Evolutionary conservation across 2,329 filamentous ascomycete species (phyloP).

Genomic region (Calonectria pauciramosa): DNA sequence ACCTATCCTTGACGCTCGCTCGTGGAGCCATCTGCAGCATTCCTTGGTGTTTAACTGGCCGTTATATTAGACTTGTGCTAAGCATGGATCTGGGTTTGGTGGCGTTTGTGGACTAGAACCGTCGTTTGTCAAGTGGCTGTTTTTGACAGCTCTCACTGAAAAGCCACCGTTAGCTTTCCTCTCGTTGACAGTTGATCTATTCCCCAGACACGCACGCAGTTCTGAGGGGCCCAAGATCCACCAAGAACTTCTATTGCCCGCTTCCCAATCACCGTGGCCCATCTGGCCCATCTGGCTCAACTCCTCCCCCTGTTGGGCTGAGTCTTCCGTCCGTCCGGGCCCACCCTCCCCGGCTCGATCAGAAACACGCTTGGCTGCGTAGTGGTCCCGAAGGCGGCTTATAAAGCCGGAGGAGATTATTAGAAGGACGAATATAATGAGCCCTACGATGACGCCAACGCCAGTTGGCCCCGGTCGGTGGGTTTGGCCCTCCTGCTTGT

Average conservation of each 20-base stretch:
- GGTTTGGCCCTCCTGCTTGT: background rate
- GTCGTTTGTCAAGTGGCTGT: background rate
- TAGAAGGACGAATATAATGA: constrained; percentile 39
- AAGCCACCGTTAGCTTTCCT: background rate
- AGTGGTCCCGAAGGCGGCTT: constrained; percentile 35
- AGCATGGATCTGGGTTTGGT: background rate
- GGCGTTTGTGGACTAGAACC: background rate
- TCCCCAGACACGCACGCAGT: background rate
- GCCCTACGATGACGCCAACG: constrained; percentile 45
- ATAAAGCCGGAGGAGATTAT: constrained; percentile 42
- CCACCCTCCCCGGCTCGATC: constrained; percentile 31
- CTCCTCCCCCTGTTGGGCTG: background rate
- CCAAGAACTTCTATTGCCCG: background rate
- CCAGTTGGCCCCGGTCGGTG: constrained; percentile 42
- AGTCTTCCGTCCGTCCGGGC: constrained; percentile 15
- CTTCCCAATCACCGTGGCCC: background rate
- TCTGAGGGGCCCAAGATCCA: background rate
- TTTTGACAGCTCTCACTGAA: background rate
- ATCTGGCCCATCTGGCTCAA: background rate
- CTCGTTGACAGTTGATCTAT: background rate
- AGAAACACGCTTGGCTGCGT: constrained; percentile 18
- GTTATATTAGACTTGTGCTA: background rate
- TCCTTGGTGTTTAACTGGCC: background rate
- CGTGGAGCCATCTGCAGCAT: background rate
- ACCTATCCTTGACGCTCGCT: background rate